phyloP scores from a whole-genome alignment of 345 rosid species.

The Turnera subulata region DNA sequence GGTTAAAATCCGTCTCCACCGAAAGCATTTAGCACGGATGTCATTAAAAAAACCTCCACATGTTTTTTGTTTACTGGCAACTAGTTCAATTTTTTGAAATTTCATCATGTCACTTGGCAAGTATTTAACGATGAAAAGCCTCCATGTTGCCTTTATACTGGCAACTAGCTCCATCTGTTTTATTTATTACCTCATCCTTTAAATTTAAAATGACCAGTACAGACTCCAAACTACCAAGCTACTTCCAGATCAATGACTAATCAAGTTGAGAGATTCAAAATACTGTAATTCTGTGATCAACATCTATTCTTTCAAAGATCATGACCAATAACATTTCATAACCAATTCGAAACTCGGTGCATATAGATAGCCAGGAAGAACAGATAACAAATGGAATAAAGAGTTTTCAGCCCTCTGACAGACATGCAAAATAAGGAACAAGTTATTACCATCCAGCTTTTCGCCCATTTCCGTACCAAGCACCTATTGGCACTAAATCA shows the following conservation, averaged over 20 bases:
- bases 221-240: too few relatives aligned
- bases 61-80: too few relatives aligned
- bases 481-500: constrained; percentile 92
- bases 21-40: neutral
- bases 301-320: neutral
- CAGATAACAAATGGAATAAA: neutral
- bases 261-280: neutral
- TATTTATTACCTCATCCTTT: too few relatives aligned
- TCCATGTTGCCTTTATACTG: too few relatives aligned
- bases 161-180: too few relatives aligned
- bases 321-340: neutral
- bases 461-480: constrained; percentile 93
- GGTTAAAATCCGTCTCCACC: too few relatives aligned
- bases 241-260: too few relatives aligned
- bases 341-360: neutral
- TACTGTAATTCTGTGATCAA: neutral
- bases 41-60: too few relatives aligned
- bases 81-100: too few relatives aligned
- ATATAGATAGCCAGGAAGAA: neutral
- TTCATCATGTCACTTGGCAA: too few relatives aligned
- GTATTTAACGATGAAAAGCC: too few relatives aligned
- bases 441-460: constrained; percentile 86
- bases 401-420: neutral
- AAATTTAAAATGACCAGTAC: too few relatives aligned
- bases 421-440: neutral